These are phyloP conservation scores for Cladophialophora immunda DNA, from an alignment of 2,329 filamentous ascomycete genomes.

Conservation along the genomic window DNA sequence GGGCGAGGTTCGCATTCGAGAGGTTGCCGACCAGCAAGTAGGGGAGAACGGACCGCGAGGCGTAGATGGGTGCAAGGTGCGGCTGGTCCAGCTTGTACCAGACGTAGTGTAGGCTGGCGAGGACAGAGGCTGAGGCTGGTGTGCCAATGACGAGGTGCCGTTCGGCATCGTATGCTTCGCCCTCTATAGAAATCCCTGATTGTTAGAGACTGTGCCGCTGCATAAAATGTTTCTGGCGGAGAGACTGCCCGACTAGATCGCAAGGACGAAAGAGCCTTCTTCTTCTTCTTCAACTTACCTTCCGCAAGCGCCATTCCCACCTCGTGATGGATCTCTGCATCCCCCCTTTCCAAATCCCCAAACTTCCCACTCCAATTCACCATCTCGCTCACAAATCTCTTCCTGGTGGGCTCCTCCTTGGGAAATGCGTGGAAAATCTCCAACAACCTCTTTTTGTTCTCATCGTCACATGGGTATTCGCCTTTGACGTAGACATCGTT, in stretches of 20 bases:
- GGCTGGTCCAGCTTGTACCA: constrained; percentile 93
- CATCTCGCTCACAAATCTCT: constrained; percentile 89
- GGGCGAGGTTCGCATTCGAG: constrained; percentile 83
- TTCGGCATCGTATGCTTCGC: constrained; percentile 93
- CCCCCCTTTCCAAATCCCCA: constrained; percentile 82
- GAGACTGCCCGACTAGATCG: no score
- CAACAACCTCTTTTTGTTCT: constrained; percentile 67
- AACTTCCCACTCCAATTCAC: constrained; percentile 86
- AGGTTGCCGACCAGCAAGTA: constrained; percentile 92
- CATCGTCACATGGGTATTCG: constrained; percentile 75
- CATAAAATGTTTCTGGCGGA: neutral
- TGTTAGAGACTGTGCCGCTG: constrained; percentile 24
- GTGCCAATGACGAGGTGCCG: constrained; percentile 80
- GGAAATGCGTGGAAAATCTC: constrained; percentile 83
- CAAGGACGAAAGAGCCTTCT: neutral
- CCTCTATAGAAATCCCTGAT: constrained; percentile 62
- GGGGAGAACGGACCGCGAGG: constrained; percentile 84
- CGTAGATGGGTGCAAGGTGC: constrained; percentile 86
- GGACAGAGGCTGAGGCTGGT: constrained; percentile 81
- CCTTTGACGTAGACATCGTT: constrained; percentile 92
- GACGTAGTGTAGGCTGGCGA: constrained; percentile 84
- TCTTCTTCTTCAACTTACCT: constrained; percentile 51
- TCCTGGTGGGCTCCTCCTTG: constrained; percentile 84
- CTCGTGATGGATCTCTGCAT: constrained; percentile 94
- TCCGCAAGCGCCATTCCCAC: constrained; percentile 88